phyloP scores from a whole-genome alignment of 2,329 filamentous ascomycete species.

The Penicillium sp. region DNA sequence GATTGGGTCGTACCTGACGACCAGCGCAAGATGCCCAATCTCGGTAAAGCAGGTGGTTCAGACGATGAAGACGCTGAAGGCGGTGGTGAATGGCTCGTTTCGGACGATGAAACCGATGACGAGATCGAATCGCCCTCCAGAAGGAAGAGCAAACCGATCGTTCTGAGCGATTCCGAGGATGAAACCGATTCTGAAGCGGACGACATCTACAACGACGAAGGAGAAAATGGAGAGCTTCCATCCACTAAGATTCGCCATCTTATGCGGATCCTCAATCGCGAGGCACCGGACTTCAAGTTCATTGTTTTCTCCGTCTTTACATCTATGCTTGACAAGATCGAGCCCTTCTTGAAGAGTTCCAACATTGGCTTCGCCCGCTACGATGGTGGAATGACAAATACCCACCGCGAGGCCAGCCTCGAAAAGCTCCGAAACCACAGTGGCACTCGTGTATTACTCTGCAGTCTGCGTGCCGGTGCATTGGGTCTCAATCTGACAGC shows the following conservation, averaged over 20 bases:
- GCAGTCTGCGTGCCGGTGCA: slow-evolving; percentile 89
- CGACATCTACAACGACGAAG: slow-evolving; percentile 31
- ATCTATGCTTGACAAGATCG: slow-evolving; percentile 93
- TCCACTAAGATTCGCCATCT: slow-evolving; percentile 93
- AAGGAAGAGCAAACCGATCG: slow-evolving; percentile 21
- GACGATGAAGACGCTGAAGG: slow-evolving; percentile 87
- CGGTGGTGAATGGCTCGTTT: slow-evolving; percentile 73
- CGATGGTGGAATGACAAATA: slow-evolving; percentile 92
- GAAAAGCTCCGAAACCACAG: slow-evolving; percentile 71
- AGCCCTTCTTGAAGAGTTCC: slow-evolving; percentile 78
- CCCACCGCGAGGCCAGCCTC: slow-evolving; percentile 83
- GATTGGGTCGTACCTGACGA: slow-evolving; percentile 76
- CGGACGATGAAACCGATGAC: slow-evolving; percentile 58
- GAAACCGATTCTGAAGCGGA: slow-evolving; percentile 44
- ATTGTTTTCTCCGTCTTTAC: slow-evolving; percentile 99
- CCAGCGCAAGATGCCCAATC: slow-evolving; percentile 58
- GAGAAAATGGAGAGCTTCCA: slow-evolving; percentile 46
- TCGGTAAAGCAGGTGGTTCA: slow-evolving; percentile 78
- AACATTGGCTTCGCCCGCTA: slow-evolving; percentile 82
- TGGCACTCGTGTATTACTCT: slow-evolving; percentile 77
- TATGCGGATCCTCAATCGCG: slow-evolving; percentile 73
- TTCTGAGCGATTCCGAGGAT: slow-evolving; percentile 26
- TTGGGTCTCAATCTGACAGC: slow-evolving; percentile 92
- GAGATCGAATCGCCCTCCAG: slow-evolving; percentile 31
- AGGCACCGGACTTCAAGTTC: slow-evolving; percentile 83